phyloP scores from a whole-genome alignment of 306 rosid genomes.

The Prunus salicina region DNA sequence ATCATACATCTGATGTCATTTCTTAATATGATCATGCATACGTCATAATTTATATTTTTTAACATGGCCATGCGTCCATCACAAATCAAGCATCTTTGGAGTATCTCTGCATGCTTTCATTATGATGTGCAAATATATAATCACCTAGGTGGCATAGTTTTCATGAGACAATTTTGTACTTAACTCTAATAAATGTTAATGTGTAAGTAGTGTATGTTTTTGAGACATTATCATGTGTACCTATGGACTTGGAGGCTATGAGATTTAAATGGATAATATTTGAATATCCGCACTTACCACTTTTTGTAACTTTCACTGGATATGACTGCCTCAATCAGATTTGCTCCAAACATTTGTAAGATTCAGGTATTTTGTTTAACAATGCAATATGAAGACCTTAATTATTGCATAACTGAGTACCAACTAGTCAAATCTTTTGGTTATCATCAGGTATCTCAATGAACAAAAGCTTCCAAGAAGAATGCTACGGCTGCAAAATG shows the following conservation, averaged over 20 bases:
- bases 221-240: neutral
- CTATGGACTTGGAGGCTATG: conserved; percentile 4
- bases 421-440: conserved; percentile 25
- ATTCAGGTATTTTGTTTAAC: conserved; percentile 1
- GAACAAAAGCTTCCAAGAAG: conserved; percentile 82
- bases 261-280: neutral
- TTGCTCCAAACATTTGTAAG: neutral
- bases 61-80: conserved; percentile 1
- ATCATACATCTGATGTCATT: neutral
- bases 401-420: conserved; percentile 7
- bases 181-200: neutral
- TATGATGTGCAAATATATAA: neutral
- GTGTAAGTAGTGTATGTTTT: neutral
- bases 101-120: neutral
- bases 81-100: neutral
- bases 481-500: conserved; percentile 78
- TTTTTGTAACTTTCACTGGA: neutral
- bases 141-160: conserved; percentile 10
- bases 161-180: conserved; percentile 1
- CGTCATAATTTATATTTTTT: neutral
- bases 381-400: neutral
- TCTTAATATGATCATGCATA: neutral
- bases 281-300: neutral
- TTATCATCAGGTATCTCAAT: conserved; percentile 67
- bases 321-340: neutral